phyloP scores from a whole-genome alignment of 2,329 filamentous ascomycete genomes.

The Sporothrix schenckii region DNA sequence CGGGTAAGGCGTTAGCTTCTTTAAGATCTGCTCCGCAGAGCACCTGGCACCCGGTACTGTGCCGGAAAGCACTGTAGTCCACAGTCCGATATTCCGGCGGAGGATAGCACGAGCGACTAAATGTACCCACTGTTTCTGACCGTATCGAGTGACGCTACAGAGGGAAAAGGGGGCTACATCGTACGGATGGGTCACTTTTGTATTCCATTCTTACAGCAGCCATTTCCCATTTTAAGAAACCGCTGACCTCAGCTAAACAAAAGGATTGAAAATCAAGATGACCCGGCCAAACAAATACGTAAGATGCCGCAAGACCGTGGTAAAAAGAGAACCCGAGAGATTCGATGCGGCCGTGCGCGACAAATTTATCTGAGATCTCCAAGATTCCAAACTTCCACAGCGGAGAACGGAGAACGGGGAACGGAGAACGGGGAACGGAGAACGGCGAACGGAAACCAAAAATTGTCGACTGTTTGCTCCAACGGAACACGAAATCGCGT shows the following conservation, averaged over 20 bases:
- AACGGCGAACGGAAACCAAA: too few species aligned
- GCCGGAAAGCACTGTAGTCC: not conserved
- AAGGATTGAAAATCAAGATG: too few species aligned
- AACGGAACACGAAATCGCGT: constrained; percentile 6
- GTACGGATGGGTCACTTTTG: too few species aligned
- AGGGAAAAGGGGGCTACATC: too few species aligned
- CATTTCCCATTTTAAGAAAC: not conserved
- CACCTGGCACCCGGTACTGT: not conserved
- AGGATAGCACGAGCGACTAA: not conserved
- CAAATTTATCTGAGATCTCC: not conserved
- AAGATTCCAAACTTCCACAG: not conserved
- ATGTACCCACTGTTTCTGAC: not conserved
- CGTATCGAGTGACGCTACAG: too few species aligned
- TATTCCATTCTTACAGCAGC: not conserved
- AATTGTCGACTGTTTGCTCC: not conserved
- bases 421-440: too few species aligned
- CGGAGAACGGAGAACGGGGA: not conserved
- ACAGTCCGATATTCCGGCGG: not conserved
- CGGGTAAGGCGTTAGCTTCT: constrained; percentile 14
- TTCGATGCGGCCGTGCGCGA: not conserved
- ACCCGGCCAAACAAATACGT: not conserved
- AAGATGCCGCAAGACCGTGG: not conserved
- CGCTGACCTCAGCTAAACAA: not conserved
- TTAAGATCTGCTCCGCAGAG: not conserved
- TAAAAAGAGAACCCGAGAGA: not conserved